phyloP scores from a whole-genome alignment of 75 land plant genomes.

The Pinus taeda region DNA sequence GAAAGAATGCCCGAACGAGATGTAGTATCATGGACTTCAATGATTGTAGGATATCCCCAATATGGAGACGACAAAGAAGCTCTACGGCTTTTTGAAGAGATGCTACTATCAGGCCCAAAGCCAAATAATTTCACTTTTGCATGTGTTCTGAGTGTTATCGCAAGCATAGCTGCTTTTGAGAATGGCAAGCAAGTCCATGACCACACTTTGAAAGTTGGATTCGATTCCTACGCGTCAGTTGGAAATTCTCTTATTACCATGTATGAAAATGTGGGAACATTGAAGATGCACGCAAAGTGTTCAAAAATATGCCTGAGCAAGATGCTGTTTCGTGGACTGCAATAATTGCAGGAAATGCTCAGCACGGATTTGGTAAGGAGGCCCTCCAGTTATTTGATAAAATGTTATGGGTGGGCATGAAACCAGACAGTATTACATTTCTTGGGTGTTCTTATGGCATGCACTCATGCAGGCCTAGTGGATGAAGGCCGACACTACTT shows the following conservation, averaged over 20 bases:
- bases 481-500: constrained; percentile 37
- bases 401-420: constrained; percentile 30
- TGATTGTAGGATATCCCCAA: constrained; percentile 43
- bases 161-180: constrained; percentile 33
- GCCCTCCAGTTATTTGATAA: constrained; percentile 31
- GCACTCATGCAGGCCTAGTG: constrained; percentile 45
- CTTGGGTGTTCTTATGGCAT: constrained; percentile 45
- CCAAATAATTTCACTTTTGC: constrained; percentile 58
- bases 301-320: constrained; percentile 18
- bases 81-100: constrained; percentile 31
- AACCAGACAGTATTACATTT: constrained; percentile 48
- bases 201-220: background rate
- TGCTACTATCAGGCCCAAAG: constrained; percentile 28
- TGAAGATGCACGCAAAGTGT: constrained; percentile 34
- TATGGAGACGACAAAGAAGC: constrained; percentile 29
- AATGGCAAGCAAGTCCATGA: constrained; percentile 19
- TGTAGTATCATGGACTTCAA: constrained; percentile 57
- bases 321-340: constrained; percentile 44
- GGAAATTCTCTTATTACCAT: constrained; percentile 30
- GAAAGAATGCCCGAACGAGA: constrained; percentile 28
- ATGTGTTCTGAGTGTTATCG: constrained; percentile 37
- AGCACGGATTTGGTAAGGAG: constrained; percentile 34
- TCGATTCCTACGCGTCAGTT: background rate
- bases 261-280: constrained; percentile 24
- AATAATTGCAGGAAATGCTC: constrained; percentile 46